Base-by-base conservation (phyloP, 202 grass and related monocot species). In the Saccharum hybrid region DNA sequence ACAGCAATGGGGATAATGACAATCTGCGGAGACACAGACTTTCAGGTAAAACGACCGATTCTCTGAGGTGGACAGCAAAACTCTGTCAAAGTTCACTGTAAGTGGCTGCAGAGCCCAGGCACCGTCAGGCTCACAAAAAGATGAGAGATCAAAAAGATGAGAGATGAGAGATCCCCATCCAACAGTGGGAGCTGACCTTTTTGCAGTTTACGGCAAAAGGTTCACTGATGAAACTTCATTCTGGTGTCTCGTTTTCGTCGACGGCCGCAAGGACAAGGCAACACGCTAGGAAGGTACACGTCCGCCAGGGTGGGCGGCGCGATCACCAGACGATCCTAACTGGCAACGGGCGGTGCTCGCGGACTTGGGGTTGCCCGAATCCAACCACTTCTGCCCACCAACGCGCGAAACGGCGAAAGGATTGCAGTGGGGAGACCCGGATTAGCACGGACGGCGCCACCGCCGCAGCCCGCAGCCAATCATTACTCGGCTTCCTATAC, bases 391-490 rank as follows among this genome's bases (percentile, higher is more conserved):
- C 28, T 52, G 37, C 74, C 82, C 66, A 70, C 71, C 77, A 69
- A 81, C 71, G 82, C 82, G 83, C 83, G 83, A 75, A n/a, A 13
- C 19, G 51, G 83, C 83, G 83, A 75, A n/a, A 13, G 23, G 41
- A 81, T 81, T 49, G 22, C 76, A 54, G 19, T 1, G 7, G 40
- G 63, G 49, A 18, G 65, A 40, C 60, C 67, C 73, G 33, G 83
- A 16, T 82, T 54, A 48, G 72, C 72, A 89, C 83, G 56, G 56
- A 57, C 56, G 83, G 77, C 82, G 78, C 72, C 75, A 82, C 83
- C 74, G 63, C 78, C 62, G 65, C 81, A 33, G 18, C 14, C 48
- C 15, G 48, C 48, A 52, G 48, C 67, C 72, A 77, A 83, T 78
- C 74, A 36, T 83, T 22, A 23, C 21, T 30, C 33, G 43, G 56